Evolutionary conservation across 1,284 basidiomycete species (phyloP).

Genomic region (Neolentinus lepideus): DNA sequence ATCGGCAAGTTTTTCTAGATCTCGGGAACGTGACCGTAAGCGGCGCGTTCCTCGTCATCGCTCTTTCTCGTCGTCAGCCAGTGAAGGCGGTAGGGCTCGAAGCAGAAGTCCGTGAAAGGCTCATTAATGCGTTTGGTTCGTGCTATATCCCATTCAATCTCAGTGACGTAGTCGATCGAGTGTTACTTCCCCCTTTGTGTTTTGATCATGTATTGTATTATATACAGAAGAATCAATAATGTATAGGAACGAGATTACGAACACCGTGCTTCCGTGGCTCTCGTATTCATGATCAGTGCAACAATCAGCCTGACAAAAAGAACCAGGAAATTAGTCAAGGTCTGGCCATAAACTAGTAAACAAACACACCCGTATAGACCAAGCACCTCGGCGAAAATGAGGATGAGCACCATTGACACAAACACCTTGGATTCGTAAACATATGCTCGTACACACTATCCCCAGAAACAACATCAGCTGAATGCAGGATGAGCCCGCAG

Average conservation of each 20-base stretch:
- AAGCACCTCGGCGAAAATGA: conserved; percentile 93
- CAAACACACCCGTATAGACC: conserved; percentile 73
- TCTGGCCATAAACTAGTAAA: not conserved
- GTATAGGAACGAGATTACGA: not conserved
- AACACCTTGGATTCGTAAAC: conserved; percentile 87
- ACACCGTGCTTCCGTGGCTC: conserved; percentile 10
- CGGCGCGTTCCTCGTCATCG: conserved; percentile 32
- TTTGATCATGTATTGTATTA: not conserved
- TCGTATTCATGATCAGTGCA: conserved; percentile 82
- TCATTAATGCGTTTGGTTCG: not conserved
- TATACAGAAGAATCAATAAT: not conserved
- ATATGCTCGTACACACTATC: conserved; percentile 64
- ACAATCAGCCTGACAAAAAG: conserved; percentile 61
- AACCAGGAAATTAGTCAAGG: not conserved
- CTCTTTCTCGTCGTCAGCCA: conserved; percentile 7
- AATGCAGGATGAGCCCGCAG: not conserved
- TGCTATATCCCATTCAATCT: not conserved
- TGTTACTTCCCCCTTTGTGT: not conserved
- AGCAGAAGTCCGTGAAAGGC: not conserved
- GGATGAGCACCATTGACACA: conserved; percentile 84
- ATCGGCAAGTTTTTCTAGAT: conserved; percentile 11
- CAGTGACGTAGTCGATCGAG: not conserved
- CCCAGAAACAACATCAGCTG: not conserved
- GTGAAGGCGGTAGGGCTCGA: not conserved
- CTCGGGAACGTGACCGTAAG: conserved; percentile 36